A percentile compares a stretch with the other conserved stretches of the same genome.
Conservation (phyloP, 371 early-diverging fungal species). For the Parasitella parasitica region DNA sequence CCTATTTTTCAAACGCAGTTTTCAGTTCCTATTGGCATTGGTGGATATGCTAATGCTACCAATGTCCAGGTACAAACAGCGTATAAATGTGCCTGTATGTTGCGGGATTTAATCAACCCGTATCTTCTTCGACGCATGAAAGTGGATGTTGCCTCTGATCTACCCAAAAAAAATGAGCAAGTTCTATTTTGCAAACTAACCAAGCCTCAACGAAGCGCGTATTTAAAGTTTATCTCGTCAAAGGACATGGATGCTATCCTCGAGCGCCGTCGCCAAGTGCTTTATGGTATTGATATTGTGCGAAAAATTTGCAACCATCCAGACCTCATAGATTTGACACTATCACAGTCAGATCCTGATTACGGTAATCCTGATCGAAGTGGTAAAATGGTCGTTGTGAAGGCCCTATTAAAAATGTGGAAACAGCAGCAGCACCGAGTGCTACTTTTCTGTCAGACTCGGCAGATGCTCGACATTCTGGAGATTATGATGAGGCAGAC, state of each 20-base stretch:
- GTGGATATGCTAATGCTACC: constrained; percentile 91
- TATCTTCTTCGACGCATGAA: constrained; percentile 95
- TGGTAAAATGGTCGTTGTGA: constrained; percentile 90
- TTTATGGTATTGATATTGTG: constrained; percentile 92
- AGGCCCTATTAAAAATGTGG: constrained; percentile 87
- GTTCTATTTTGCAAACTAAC: constrained; percentile 94
- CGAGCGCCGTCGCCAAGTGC: constrained; percentile 79
- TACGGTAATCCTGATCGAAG: constrained; percentile 70
- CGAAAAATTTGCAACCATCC: constrained; percentile 99
- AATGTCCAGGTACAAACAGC: constrained; percentile 89
- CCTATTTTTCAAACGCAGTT: constrained; percentile 93
- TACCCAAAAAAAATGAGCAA: constrained; percentile 94
- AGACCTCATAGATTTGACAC: constrained; percentile 61
- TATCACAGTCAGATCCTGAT: constrained; percentile 37
- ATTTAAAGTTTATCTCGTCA: constrained; percentile 75
- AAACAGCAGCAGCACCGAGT: constrained; percentile 82
- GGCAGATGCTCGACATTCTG: constrained; percentile 96
- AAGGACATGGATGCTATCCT: constrained; percentile 76
- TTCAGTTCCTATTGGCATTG: constrained; percentile 87
- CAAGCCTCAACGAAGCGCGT: constrained; percentile 71
- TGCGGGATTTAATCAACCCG: constrained; percentile 92
- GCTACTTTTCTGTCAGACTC: constrained; percentile 94
- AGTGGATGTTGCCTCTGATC: constrained; percentile 85
- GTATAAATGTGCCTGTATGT: constrained; percentile 86
- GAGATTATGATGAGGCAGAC: constrained; percentile 60